phyloP scores from a whole-genome alignment of 2,329 filamentous ascomycete species.

The Orbilia ellipsospora region DNA sequence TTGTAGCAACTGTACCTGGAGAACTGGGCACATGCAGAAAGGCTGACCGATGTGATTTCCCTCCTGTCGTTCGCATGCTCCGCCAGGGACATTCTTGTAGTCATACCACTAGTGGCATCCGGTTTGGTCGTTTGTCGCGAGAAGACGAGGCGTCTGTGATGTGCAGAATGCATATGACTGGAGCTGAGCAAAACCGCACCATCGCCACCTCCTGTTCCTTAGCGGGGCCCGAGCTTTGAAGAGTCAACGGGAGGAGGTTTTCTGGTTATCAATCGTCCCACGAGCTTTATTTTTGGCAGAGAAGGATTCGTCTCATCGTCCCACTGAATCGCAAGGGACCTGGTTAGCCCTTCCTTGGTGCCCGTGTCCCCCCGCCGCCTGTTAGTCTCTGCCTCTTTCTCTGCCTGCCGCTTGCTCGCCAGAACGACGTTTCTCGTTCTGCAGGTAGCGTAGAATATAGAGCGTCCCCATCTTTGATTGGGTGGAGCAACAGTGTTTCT shows the following conservation, averaged over 20 bases:
- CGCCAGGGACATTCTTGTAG: conserved; percentile 8
- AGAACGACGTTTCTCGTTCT: neutral
- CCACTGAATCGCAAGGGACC: neutral
- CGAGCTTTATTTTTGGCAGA: conserved; percentile 12
- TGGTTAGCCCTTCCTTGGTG: neutral
- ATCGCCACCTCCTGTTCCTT: neutral
- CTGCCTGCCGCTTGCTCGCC: neutral
- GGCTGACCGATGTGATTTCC: conserved; percentile 34
- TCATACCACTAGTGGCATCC: conserved; percentile 26
- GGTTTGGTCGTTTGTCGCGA: conserved; percentile 18
- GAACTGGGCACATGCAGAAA: conserved; percentile 40
- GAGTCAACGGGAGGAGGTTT: neutral
- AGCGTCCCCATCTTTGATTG: neutral
- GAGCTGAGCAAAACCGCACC: conserved; percentile 49
- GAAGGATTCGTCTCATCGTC: conserved; percentile 24
- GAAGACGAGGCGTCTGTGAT: conserved; percentile 21
- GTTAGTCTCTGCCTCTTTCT: too few relatives aligned
- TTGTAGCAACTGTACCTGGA: conserved; percentile 16
- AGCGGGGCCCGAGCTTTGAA: conserved; percentile 12
- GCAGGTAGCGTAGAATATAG: neutral
- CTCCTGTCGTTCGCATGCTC: neutral
- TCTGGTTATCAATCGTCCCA: conserved; percentile 14
- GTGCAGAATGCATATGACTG: conserved; percentile 39
- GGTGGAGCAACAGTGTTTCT: too few relatives aligned
- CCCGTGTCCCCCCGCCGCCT: neutral